Evolutionary conservation across 768 basidiomycete genomes (phyloP), one percentile per base, ranked within the genome.

Genomic region (Boletus vinaceobasis): DNA sequence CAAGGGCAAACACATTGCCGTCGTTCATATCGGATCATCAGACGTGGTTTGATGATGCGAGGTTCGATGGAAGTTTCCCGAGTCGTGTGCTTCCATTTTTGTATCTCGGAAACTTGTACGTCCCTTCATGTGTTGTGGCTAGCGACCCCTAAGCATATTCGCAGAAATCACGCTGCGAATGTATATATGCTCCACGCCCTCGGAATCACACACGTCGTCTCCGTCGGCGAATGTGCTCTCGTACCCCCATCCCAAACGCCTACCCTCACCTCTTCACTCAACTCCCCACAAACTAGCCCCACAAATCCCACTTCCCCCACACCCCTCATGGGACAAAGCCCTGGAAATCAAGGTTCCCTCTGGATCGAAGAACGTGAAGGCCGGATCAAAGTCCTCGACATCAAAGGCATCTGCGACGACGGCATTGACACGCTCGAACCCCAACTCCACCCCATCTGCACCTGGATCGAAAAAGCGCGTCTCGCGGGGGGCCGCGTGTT

Each of bases 11-110:
- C 58, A 90, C 88, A 29, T 79, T 87, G 43, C 84, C 85, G 13
- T 79, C 83, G 53, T 79, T 83, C 54, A 78, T 77, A 21, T 77
- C 80, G 21, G 86, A 90, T 64, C 90, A 93, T 64, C 84, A 90
- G 71, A 79, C 85, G n/a, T 98, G 95, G 95, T 97, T 98, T 73
- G 88, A 93, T 63, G 92, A 94, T 68, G 82, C 84, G 33, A 74
- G 90, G 56, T 98, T 98, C 68, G 95, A 98, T 69, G 95, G 96
- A 43, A 93, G 90, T 64, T 95, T 98, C 75, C 96, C 96, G 15
- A 93, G 90, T 64, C 79, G 94, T 23, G 93, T 98, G 58, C 71
- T 97, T 56, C 92, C 92, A 52, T 94, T 92, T 73, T 78, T 98
- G 67, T 95, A 95, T 70, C 80, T 95, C n/a, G 93, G 94, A 35